Evolutionary conservation across 2,329 filamentous ascomycete genomes (phyloP).

Genomic region (Grosmannia clavigera): DNA sequence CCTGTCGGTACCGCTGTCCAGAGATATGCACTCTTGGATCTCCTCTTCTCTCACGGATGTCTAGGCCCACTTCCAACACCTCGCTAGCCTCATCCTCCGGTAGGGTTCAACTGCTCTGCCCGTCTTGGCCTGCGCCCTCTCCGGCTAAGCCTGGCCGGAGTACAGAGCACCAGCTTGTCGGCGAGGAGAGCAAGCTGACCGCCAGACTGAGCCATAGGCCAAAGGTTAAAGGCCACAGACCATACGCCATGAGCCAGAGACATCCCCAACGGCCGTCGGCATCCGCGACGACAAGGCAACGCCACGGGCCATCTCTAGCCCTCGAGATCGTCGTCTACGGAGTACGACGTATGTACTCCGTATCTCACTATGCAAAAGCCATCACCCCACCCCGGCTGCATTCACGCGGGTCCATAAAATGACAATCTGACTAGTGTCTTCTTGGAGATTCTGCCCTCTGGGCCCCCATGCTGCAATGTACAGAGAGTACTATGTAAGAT

Average conservation of each 20-base stretch:
- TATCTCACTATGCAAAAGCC: neutral
- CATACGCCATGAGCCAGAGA: neutral
- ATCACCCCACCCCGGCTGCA: neutral
- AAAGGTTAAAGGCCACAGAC: no score
- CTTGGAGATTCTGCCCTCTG: neutral
- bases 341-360: no score
- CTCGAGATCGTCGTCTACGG: neutral
- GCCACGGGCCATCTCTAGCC: neutral
- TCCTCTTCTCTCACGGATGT: neutral
- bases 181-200: neutral
- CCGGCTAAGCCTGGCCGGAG: neutral
- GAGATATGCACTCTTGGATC: neutral
- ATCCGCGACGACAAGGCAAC: neutral
- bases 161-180: neutral
- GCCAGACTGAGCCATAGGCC: neutral
- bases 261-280: neutral
- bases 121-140: neutral
- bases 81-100: neutral
- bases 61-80: neutral
- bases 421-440: neutral
- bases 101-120: neutral
- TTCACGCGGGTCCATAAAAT: neutral
- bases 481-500: no score
- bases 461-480: neutral
- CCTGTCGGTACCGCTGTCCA: neutral